These are phyloP conservation scores for Wickerhamiella galacta DNA, from an alignment of 805 yeast genomes.

Conservation along the genomic window DNA sequence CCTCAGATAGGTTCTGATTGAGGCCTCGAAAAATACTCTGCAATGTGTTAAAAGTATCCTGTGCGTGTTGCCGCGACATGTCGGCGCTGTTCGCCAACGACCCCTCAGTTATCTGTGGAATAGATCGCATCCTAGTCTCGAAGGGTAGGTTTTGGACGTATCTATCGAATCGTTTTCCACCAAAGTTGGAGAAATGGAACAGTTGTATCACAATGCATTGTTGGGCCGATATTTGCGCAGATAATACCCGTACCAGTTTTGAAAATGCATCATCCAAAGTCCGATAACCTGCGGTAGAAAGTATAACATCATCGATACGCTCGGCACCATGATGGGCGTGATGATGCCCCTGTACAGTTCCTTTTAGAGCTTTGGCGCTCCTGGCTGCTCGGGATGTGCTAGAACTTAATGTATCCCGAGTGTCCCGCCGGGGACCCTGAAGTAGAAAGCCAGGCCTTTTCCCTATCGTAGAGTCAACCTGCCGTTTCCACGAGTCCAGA, in stretches of 20 bases:
- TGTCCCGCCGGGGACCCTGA: too few relatives aligned
- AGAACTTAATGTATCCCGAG: too few relatives aligned
- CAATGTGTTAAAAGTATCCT: slow-evolving; percentile 30
- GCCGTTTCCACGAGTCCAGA: slow-evolving; percentile 18
- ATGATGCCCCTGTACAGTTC: too few relatives aligned
- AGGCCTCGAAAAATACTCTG: slow-evolving; percentile 29
- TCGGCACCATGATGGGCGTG: background rate
- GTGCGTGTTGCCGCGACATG: slow-evolving; percentile 32
- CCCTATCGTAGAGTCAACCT: slow-evolving; percentile 4
- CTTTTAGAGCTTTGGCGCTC: too few relatives aligned
- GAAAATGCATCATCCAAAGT: slow-evolving; percentile 2
- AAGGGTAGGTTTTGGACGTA: slow-evolving; percentile 20
- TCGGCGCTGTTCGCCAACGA: slow-evolving; percentile 25
- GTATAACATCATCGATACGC: background rate
- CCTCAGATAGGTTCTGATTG: slow-evolving; percentile 18
- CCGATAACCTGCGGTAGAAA: background rate
- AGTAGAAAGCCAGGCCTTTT: background rate
- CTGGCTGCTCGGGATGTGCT: too few relatives aligned
- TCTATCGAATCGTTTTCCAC: slow-evolving; percentile 21
- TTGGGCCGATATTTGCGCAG: slow-evolving; percentile 21
- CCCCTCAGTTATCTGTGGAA: too few relatives aligned
- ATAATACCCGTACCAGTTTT: slow-evolving; percentile 4
- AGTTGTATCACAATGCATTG: slow-evolving; percentile 33
- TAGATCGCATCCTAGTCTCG: slow-evolving; percentile 9
- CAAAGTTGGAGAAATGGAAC: slow-evolving; percentile 29